Conservation (phyloP, 371 early-diverging fungal species). For the Capillidium heterosporum region DNA sequence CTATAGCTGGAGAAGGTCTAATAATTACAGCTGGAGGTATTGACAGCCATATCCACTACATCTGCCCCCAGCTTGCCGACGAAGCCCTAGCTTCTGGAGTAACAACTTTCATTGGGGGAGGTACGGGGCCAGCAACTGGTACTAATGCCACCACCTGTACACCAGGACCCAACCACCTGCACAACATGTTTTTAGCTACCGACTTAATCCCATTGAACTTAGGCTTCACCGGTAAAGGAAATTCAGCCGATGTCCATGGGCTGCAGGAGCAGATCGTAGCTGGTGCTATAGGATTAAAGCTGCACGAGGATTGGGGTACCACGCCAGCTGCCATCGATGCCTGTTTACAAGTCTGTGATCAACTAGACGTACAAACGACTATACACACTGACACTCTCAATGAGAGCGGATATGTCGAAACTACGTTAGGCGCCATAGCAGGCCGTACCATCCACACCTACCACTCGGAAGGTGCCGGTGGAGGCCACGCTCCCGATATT, state of each 20-base stretch:
- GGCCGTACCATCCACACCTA: conserved; percentile 84
- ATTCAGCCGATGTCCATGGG: conserved; percentile 37
- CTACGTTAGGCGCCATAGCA: conserved; percentile 68
- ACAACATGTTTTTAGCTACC: conserved; percentile 71
- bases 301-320: conserved; percentile 91
- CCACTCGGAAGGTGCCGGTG: conserved; percentile 91
- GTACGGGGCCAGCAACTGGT: conserved; percentile 88
- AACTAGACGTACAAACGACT: conserved; percentile 60
- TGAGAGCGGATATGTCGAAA: conserved; percentile 86
- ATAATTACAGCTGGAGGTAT: conserved; percentile 86
- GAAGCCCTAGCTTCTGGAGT: conserved; percentile 71
- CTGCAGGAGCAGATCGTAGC: conserved; percentile 64
- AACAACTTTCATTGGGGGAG: conserved; percentile 86
- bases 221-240: conserved; percentile 90
- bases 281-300: conserved; percentile 81
- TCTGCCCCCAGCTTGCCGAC: conserved; percentile 68
- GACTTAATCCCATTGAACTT: conserved; percentile 75
- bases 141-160: conserved; percentile 90
- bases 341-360: conserved; percentile 68
- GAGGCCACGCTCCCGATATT: conserved; percentile 85
- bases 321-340: conserved; percentile 82
- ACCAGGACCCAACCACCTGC: conserved; percentile 55
- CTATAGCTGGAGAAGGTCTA: conserved; percentile 70
- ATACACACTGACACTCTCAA: conserved; percentile 90
- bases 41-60: conserved; percentile 81